Conservation (phyloP, 345 rosid species). For the Erodium maritimum region DNA sequence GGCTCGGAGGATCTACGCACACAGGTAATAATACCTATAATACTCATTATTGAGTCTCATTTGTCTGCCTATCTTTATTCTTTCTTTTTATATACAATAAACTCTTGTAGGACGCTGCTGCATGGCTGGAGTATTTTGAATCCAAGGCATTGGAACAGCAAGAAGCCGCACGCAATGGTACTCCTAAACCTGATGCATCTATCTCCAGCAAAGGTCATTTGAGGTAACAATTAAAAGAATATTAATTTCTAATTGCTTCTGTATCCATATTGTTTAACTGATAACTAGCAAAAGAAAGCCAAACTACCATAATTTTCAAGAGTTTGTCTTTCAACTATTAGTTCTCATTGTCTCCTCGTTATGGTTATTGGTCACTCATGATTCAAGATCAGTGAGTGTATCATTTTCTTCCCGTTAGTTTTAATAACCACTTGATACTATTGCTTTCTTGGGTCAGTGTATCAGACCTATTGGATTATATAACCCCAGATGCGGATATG, state of each 20-base stretch:
- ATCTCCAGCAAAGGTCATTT: slow-evolving; percentile 97
- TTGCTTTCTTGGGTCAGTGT: slow-evolving; percentile 44
- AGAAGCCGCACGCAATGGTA: slow-evolving; percentile 91
- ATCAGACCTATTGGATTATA: slow-evolving; percentile 95
- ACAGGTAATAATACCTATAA: slow-evolving; percentile 38
- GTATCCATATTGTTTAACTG: not conserved
- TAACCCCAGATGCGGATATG: slow-evolving; percentile 75
- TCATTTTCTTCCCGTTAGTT: too few species aligned
- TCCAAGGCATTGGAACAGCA: slow-evolving; percentile 92
- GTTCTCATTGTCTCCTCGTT: too few species aligned
- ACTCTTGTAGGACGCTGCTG: slow-evolving; percentile 76
- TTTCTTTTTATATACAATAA: not conserved
- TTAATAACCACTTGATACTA: too few species aligned
- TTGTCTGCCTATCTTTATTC: not conserved
- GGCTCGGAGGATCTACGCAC: slow-evolving; percentile 92
- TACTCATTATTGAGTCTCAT: slow-evolving; percentile 4
- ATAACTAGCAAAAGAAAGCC: not conserved
- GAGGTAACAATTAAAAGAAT: slow-evolving; percentile 37
- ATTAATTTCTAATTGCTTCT: not conserved
- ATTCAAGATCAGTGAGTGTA: too few species aligned
- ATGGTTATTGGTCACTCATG: too few species aligned
- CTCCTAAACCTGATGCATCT: slow-evolving; percentile 96
- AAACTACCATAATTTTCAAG: too few species aligned
- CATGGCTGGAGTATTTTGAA: slow-evolving; percentile 96
- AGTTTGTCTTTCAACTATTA: too few species aligned